Evolutionary conservation across 2,329 filamentous ascomycete species (phyloP), one percentile per base, ranked within the genome.

Genomic region (Cercospora sp.): DNA sequence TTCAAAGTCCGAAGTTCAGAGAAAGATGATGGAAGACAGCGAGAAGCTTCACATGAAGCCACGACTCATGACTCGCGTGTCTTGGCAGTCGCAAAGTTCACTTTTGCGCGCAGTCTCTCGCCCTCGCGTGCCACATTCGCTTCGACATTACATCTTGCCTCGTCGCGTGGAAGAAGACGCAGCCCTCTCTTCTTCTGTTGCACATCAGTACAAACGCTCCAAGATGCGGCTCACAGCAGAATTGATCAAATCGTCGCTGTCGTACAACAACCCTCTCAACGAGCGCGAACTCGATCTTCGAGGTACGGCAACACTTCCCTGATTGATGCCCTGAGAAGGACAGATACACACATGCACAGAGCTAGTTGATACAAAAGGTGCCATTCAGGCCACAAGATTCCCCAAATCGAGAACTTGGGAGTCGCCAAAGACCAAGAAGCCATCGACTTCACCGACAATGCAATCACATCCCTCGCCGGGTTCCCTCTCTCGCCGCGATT

Each of bases 381-480:
- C 80, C 81, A 76, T 83, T 79, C 77, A 99, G 95, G 95, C 84
- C 94, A 98, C 84, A 94, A 96, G 84, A 98, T 99, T 80, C 93
- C 94, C 77, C 88, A 91, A 69, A 97, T 99, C 84, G 95, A 99
- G 86, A 99, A 99, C 82, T 83, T 99, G 83, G 95, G 95, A 85
- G 92, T 93, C 78, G 94, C 95, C 75, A 92, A 92, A 78, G 92
- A 94, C 75, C 93, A 96, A 87, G 95, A 98, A 84, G 90, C 92
- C 73, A 96, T 99, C 85, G 95, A 99, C 83, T 90, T 99, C 77
- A 98, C 95, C 81, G 95, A 99, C 85, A 99, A 99, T 81, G 94
- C 97, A 81, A 94, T 99, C 77, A 89, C 92, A 75, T 85, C 90
- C 60, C 87, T 99, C 71, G 90, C 90, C 73, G 97, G 97, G 83